phyloP scores from a whole-genome alignment of 306 rosid genomes.

The Macrotyloma uniflorum region DNA sequence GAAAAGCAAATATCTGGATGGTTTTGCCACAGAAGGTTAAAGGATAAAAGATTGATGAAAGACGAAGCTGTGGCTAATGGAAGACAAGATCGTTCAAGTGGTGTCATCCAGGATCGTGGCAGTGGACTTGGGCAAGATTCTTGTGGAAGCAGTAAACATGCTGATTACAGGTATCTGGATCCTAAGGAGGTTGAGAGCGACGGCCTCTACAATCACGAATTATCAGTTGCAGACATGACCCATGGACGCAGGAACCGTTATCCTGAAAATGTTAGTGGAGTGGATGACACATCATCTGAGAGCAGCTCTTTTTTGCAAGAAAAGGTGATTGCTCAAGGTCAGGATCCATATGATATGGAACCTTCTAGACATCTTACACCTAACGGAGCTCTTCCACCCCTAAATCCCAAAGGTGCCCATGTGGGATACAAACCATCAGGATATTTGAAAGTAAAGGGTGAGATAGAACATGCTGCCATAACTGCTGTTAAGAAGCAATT shows the following conservation, averaged over 20 bases:
- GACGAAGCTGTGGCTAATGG: conserved; percentile 70
- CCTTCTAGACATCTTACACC: conserved; percentile 63
- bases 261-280: conserved; percentile 58
- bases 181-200: conserved; percentile 94
- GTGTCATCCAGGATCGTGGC: conserved; percentile 84
- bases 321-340: conserved; percentile 61
- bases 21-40: conserved; percentile 98
- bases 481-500: conserved; percentile 95
- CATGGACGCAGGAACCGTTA: conserved; percentile 52
- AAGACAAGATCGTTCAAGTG: conserved; percentile 93
- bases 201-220: conserved; percentile 65
- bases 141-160: conserved; percentile 95
- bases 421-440: conserved; percentile 88
- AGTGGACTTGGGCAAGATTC: conserved; percentile 98
- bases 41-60: conserved; percentile 74
- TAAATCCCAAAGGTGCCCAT: conserved; percentile 56
- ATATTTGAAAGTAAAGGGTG: conserved; percentile 94
- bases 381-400: conserved; percentile 62
- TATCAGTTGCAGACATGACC: conserved; percentile 54
- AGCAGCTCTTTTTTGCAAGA: conserved; percentile 84
- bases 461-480: conserved; percentile 95
- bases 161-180: conserved; percentile 74
- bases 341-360: conserved; percentile 65
- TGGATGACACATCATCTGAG: conserved; percentile 86
- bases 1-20: conserved; percentile 98